A percentile compares a stretch with the other conserved stretches of the same genome.
These are phyloP conservation scores for Plantago coronopus DNA, from an alignment of 305 asterid genomes.

Conservation along the genomic window DNA sequence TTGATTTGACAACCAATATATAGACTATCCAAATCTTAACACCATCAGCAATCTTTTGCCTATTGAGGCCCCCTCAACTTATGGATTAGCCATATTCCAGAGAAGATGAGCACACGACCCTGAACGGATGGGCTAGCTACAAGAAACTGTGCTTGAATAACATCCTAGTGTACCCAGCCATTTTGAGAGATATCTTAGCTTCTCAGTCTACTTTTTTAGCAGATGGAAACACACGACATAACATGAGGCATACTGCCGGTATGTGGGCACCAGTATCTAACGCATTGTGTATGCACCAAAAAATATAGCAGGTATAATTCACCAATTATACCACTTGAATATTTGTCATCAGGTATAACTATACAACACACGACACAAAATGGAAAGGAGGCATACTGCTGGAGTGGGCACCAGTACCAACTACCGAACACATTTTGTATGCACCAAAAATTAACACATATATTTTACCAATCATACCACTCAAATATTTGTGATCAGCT, in stretches of 20 bases:
- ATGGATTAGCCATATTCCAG: background rate
- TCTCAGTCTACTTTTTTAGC: conserved; percentile 5
- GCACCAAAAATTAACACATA: no score
- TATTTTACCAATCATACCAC: no score
- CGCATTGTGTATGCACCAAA: no score
- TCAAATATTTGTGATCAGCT: no score
- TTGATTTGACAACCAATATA: no score
- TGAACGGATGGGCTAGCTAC: background rate
- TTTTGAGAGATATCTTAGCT: conserved; percentile 10
- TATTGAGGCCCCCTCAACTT: background rate
- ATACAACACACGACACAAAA: background rate
- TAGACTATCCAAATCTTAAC: background rate
- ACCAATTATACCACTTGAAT: no score
- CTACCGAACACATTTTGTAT: no score
- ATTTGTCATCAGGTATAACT: no score
- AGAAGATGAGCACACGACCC: background rate
- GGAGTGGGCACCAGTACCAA: no score
- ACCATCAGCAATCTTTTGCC: background rate
- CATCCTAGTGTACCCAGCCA: background rate
- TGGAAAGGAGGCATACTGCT: background rate
- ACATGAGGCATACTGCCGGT: background rate
- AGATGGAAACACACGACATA: conserved; percentile 8
- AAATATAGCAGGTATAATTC: no score
- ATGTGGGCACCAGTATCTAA: no score
- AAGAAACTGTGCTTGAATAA: background rate